Conservation (phyloP, 352 stramenopile species). For the Phytophthora crassamura region DNA sequence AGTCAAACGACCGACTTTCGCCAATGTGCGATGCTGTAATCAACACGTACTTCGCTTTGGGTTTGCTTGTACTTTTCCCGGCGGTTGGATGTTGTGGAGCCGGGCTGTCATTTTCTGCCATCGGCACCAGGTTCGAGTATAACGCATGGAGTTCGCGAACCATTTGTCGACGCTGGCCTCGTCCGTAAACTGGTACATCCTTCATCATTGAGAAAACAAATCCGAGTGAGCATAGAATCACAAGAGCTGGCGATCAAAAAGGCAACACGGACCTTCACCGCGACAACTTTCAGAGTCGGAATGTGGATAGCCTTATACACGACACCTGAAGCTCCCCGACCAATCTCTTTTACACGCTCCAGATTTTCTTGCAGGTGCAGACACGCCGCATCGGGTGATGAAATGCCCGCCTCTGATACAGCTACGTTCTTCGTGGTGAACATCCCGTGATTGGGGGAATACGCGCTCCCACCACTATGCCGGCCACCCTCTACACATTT, state of each 20-base stretch:
- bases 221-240: conserved; percentile 8
- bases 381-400: conserved; percentile 76
- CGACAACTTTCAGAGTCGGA: conserved; percentile 90
- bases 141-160: conserved; percentile 90
- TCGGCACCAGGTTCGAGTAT: conserved; percentile 90
- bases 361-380: conserved; percentile 88
- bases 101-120: conserved; percentile 52
- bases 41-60: conserved; percentile 50
- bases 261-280: conserved; percentile 72
- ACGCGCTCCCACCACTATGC: conserved; percentile 80
- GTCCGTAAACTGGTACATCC: conserved; percentile 88
- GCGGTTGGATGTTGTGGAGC: conserved; percentile 23
- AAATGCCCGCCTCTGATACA: conserved; percentile 87
- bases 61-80: conserved; percentile 31
- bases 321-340: conserved; percentile 81
- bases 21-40: neutral
- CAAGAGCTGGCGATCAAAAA: neutral
- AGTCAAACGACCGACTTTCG: neutral
- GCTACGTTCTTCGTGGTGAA: conserved; percentile 87
- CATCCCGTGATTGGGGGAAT: conserved; percentile 89
- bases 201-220: conserved; percentile 26
- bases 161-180: conserved; percentile 89
- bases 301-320: conserved; percentile 94
- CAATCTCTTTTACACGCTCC: conserved; percentile 79
- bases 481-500: conserved; percentile 48